These are phyloP conservation scores for Adansonia gregorii DNA, from an alignment of 441 rosid species.

Conservation along the genomic window DNA sequence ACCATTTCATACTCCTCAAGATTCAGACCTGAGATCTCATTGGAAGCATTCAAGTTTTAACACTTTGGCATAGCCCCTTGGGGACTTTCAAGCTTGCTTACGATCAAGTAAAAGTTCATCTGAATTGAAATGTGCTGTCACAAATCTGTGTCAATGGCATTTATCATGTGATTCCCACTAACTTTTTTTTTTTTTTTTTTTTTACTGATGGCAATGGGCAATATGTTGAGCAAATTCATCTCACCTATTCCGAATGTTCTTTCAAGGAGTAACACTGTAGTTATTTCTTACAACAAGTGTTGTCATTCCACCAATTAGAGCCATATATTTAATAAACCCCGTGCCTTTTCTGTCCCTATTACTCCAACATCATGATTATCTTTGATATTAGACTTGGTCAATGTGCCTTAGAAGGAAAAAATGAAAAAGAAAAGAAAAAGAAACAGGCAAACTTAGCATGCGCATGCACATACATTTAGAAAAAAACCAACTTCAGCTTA, in stretches of 20 bases:
- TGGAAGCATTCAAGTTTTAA: neutral
- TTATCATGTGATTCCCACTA: neutral
- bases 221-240: slow-evolving; percentile 21
- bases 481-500: neutral
- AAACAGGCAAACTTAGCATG: neutral
- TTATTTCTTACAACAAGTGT: neutral
- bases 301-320: slow-evolving; percentile 1
- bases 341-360: slow-evolving; percentile 11
- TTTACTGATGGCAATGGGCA: neutral
- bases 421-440: neutral
- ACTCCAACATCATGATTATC: slow-evolving; percentile 17
- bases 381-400: neutral
- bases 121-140: neutral
- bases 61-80: neutral
- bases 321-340: neutral
- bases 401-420: neutral
- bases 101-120: neutral
- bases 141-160: neutral
- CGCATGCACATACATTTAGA: neutral
- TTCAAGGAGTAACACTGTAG: neutral
- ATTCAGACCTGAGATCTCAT: neutral
- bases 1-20: neutral
- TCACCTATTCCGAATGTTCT: neutral
- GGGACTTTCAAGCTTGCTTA: neutral
- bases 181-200: neutral